Conservation (phyloP, 345 rosid species). For the Hevea brasiliensis region DNA sequence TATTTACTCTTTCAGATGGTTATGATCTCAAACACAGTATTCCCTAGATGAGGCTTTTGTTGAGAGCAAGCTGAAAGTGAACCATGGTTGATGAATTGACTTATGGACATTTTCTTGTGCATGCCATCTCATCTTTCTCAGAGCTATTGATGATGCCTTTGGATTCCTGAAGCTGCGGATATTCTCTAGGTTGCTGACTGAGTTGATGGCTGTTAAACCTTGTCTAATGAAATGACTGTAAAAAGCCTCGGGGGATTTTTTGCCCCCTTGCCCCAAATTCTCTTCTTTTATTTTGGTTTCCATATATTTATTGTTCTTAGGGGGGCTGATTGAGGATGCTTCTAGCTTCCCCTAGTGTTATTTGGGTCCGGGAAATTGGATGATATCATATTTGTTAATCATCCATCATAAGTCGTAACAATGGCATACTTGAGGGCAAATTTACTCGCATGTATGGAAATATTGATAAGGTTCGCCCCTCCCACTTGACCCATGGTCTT, state of each 20-base stretch:
- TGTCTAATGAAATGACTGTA: neutral
- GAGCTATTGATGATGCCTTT: neutral
- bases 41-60: neutral
- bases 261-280: neutral
- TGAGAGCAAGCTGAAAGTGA: slow-evolving; percentile 1
- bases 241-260: neutral
- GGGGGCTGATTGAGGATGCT: neutral
- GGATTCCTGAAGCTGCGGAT: slow-evolving; percentile 1
- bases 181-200: neutral
- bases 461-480: too few species aligned
- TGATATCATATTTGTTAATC: neutral
- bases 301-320: neutral
- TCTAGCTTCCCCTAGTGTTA: neutral
- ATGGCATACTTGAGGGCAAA: too few species aligned
- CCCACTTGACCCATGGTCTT: too few species aligned
- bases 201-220: neutral
- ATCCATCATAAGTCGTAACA: neutral
- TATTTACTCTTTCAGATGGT: neutral
- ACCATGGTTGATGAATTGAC: neutral
- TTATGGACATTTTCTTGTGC: neutral
- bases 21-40: too few species aligned
- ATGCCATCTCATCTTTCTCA: neutral
- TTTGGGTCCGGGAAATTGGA: slow-evolving; percentile 1
- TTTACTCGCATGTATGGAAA: too few species aligned
- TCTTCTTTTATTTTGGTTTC: neutral